A percentile compares a stretch with the other conserved stretches of the same genome.
Evolutionary conservation across 805 yeast genomes (phyloP).

Genomic region (Metschnikowia hibisci): DNA sequence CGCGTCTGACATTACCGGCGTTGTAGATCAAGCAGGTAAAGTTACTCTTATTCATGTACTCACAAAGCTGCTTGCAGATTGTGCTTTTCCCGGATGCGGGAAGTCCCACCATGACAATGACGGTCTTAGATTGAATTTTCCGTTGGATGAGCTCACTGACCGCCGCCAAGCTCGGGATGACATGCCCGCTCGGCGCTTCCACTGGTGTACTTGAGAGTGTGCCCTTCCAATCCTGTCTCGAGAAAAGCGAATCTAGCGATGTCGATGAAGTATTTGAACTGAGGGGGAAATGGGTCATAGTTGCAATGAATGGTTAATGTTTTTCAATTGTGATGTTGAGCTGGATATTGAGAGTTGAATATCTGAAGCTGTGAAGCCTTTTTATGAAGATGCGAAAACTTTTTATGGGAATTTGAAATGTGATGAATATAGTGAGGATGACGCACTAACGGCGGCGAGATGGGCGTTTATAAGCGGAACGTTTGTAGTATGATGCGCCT

Average conservation of each 20-base stretch:
- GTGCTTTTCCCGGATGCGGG: conserved; percentile 44
- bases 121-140: conserved; percentile 17
- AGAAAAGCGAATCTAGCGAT: conserved; percentile 31
- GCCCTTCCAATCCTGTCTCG: conserved; percentile 11
- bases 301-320: neutral
- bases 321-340: neutral
- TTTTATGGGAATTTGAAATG: neutral
- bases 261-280: conserved; percentile 20
- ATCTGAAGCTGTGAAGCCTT: neutral
- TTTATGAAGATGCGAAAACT: neutral
- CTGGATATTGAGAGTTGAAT: neutral
- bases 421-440: neutral
- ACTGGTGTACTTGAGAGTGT: conserved; percentile 20
- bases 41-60: conserved; percentile 12
- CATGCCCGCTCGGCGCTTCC: conserved; percentile 7
- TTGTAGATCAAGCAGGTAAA: conserved; percentile 30
- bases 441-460: neutral
- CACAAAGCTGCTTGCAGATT: conserved; percentile 30
- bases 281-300: conserved; percentile 7
- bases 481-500: conserved; percentile 1
- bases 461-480: neutral
- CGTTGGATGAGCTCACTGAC: conserved; percentile 14
- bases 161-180: conserved; percentile 8
- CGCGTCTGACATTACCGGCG: conserved; percentile 51
- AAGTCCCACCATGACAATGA: conserved; percentile 37